Evolutionary conservation across 768 basidiomycete species (phyloP).

Genomic region (Russula earlei): DNA sequence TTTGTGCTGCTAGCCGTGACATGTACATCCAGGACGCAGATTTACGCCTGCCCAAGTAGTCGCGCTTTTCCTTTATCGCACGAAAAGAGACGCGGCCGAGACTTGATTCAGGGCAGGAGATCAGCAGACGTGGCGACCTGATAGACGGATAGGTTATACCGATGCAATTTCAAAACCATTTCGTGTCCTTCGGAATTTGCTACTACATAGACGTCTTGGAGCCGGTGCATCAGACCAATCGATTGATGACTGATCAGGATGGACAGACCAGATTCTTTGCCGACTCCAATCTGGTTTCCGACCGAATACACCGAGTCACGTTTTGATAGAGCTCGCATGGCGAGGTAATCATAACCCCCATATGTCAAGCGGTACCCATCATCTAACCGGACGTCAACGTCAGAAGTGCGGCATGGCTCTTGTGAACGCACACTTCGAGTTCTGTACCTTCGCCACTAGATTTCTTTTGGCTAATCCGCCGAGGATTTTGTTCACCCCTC

Average conservation of each 20-base stretch:
- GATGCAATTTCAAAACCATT: constrained; percentile 88
- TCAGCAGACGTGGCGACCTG: not conserved
- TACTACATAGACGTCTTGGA: constrained; percentile 79
- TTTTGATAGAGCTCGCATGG: constrained; percentile 88
- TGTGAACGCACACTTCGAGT: constrained; percentile 71
- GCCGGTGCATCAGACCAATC: not conserved
- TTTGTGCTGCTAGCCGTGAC: constrained; percentile 91
- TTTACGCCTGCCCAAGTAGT: constrained; percentile 92
- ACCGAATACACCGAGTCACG: constrained; percentile 83
- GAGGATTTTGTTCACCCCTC: constrained; percentile 89
- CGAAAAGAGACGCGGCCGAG: constrained; percentile 97
- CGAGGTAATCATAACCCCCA: constrained; percentile 95
- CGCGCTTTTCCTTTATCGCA: constrained; percentile 91
- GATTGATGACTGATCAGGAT: not conserved
- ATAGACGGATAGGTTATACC: constrained; percentile 38
- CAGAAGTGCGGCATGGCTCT: not conserved
- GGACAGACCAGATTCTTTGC: constrained; percentile 84
- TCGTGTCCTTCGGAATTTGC: constrained; percentile 77
- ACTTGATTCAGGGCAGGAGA: constrained; percentile 32
- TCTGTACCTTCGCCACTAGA: constrained; percentile 81
- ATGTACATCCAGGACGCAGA: constrained; percentile 99
- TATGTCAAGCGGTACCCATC: constrained; percentile 97
- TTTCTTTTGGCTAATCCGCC: constrained; percentile 88
- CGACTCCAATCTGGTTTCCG: constrained; percentile 96
- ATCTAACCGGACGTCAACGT: constrained; percentile 40